Evolutionary conservation across 108 stramenopile genomes (phyloP).

Genomic region (Nitzschia sp.): DNA sequence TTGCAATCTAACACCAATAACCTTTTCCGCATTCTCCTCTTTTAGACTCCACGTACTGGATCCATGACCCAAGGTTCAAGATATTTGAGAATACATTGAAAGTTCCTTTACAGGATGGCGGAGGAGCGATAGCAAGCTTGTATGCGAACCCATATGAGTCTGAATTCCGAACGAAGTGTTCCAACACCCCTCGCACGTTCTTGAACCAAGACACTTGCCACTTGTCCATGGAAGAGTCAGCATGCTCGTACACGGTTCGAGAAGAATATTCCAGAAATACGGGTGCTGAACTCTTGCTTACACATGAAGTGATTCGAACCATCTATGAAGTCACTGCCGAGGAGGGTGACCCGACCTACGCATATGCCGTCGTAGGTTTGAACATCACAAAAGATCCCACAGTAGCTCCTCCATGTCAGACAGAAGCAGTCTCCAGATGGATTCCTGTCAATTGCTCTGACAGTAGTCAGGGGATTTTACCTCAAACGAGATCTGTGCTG

Average conservation of each 20-base stretch:
- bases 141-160: slow-evolving; percentile 8
- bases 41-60: background rate
- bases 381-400: no score
- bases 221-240: slow-evolving; percentile 22
- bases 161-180: slow-evolving; percentile 31
- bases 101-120: slow-evolving; percentile 53
- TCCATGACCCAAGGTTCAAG: slow-evolving; percentile 35
- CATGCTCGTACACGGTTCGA: slow-evolving; percentile 35
- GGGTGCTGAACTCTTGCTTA: background rate
- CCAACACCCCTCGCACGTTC: slow-evolving; percentile 48
- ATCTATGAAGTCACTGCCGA: background rate
- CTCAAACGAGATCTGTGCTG: no score
- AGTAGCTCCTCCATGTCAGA: no score
- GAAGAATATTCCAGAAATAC: background rate
- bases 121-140: slow-evolving; percentile 27
- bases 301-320: background rate
- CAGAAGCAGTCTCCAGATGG: no score
- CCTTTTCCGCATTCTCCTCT: background rate
- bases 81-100: slow-evolving; percentile 50
- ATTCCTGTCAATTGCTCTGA: no score
- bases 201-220: slow-evolving; percentile 58
- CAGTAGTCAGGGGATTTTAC: no score
- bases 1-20: no score
- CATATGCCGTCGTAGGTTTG: background rate
- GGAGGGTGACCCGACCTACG: background rate